Evolutionary conservation across 441 rosid species (phyloP).

Genomic region (Kokia cookei): DNA sequence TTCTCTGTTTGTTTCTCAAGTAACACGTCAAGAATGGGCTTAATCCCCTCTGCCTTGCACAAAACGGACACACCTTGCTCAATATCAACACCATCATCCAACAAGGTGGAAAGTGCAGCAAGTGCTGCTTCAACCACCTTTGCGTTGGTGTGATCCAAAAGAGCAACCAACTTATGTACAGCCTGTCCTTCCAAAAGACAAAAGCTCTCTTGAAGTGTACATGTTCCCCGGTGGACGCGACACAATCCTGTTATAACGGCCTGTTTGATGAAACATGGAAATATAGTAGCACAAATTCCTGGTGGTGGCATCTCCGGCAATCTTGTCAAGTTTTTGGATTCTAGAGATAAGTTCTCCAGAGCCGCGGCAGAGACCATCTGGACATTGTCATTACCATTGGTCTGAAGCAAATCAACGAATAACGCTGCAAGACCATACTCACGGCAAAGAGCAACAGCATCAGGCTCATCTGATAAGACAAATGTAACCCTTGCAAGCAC

Average conservation of each 20-base stretch:
- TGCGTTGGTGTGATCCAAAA: constrained; percentile 77
- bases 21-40: constrained; percentile 53
- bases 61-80: constrained; percentile 65
- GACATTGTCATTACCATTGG: constrained; percentile 71
- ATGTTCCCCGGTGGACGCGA: constrained; percentile 71
- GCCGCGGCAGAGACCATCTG: constrained; percentile 91
- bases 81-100: constrained; percentile 77
- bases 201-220: constrained; percentile 72
- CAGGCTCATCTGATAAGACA: constrained; percentile 57
- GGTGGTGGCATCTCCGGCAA: constrained; percentile 70
- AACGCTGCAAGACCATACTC: constrained; percentile 56
- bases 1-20: constrained; percentile 63
- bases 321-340: constrained; percentile 57
- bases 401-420: constrained; percentile 70
- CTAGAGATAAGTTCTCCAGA: constrained; percentile 80
- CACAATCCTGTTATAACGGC: constrained; percentile 70
- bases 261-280: constrained; percentile 69
- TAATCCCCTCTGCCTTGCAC: constrained; percentile 62
- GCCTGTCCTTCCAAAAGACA: constrained; percentile 82
- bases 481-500: constrained; percentile 84
- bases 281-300: constrained; percentile 48
- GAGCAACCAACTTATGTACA: constrained; percentile 79
- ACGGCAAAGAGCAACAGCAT: constrained; percentile 60
- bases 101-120: constrained; percentile 75
- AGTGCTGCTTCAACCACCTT: constrained; percentile 87